Percentiles rank a stretch among this genome's conserved stretches.
Evolutionary conservation across 441 rosid species (phyloP).

Genomic region (Isatis lusitanica): DNA sequence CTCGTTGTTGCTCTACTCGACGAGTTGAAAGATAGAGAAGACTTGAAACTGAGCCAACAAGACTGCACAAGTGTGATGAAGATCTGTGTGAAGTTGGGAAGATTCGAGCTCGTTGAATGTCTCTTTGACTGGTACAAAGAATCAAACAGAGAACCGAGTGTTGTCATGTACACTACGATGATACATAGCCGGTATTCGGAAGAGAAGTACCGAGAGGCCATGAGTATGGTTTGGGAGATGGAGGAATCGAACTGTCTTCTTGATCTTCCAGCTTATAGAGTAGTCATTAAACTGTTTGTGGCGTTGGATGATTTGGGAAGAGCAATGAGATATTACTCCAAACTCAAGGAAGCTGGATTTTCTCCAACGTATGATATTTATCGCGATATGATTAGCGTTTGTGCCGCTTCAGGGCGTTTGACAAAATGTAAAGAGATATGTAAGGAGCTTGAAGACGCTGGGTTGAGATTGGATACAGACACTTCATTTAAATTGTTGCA

Average conservation of each 20-base stretch:
- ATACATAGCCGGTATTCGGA: conserved; percentile 70
- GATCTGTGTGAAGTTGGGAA: conserved; percentile 58
- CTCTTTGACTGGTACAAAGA: conserved; percentile 67
- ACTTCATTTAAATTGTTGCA: conserved; percentile 39
- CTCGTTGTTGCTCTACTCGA: conserved; percentile 55
- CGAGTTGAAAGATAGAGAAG: conserved; percentile 72
- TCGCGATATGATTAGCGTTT: conserved; percentile 53
- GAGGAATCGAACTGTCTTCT: conserved; percentile 69
- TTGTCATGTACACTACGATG: conserved; percentile 85
- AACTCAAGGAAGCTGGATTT: conserved; percentile 83
- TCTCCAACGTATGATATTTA: conserved; percentile 74
- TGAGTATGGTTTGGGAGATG: conserved; percentile 89
- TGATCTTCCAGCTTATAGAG: conserved; percentile 89
- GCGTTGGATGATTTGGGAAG: conserved; percentile 77
- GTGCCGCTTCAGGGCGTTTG: conserved; percentile 54
- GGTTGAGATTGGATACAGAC: conserved; percentile 56
- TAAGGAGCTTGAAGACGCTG: conserved; percentile 79
- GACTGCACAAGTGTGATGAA: conserved; percentile 86
- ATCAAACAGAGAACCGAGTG: conserved; percentile 57
- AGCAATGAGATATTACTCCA: conserved; percentile 74
- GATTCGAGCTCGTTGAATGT: conserved; percentile 62
- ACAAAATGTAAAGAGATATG: conserved; percentile 68
- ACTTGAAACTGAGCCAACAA: conserved; percentile 63
- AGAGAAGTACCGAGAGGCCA: conserved; percentile 67
- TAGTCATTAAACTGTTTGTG: conserved; percentile 68